Evolutionary conservation across 108 stramenopile species (phyloP).

Genomic region (Conticribra weissflogii): DNA sequence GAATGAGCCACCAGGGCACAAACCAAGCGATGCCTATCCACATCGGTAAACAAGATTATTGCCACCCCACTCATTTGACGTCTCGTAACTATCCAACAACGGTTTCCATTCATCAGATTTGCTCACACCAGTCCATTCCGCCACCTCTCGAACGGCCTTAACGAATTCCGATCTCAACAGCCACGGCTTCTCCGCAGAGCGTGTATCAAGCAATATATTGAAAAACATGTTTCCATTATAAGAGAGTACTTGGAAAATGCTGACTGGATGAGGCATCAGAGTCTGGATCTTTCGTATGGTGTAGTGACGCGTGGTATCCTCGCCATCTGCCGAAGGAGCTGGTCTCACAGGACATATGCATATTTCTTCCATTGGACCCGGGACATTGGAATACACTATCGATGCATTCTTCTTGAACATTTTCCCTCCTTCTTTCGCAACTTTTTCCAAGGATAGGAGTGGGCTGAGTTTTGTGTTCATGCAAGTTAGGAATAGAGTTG

Average conservation of each 20-base stretch:
- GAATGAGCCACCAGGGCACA: too few relatives aligned
- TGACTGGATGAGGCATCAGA: constrained; percentile 25
- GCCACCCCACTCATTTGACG: constrained; percentile 24
- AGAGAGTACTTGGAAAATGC: constrained; percentile 1
- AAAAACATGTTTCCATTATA: constrained; percentile 23
- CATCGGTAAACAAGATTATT: constrained; percentile 1
- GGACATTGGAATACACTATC: constrained; percentile 22
- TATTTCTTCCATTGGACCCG: constrained; percentile 15
- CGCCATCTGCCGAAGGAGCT: not conserved
- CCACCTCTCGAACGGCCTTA: constrained; percentile 13
- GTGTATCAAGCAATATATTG: constrained; percentile 19
- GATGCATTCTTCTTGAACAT: constrained; percentile 12
- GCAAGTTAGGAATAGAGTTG: constrained; percentile 17
- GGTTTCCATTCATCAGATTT: not conserved
- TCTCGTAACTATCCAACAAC: not conserved
- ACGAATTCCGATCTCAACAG: constrained; percentile 12
- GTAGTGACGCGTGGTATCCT: not conserved
- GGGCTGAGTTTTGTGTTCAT: constrained; percentile 11
- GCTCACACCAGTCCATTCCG: constrained; percentile 7
- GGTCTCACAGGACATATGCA: not conserved
- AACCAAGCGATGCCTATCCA: not conserved
- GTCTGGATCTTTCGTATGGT: constrained; percentile 22
- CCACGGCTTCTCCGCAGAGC: constrained; percentile 10
- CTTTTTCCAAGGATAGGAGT: constrained; percentile 5
- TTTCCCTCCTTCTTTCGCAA: not conserved